A percentile compares a stretch with the other conserved stretches of the same genome.
Conservation (phyloP, 257 asterid species). For the Echites panduratus region DNA sequence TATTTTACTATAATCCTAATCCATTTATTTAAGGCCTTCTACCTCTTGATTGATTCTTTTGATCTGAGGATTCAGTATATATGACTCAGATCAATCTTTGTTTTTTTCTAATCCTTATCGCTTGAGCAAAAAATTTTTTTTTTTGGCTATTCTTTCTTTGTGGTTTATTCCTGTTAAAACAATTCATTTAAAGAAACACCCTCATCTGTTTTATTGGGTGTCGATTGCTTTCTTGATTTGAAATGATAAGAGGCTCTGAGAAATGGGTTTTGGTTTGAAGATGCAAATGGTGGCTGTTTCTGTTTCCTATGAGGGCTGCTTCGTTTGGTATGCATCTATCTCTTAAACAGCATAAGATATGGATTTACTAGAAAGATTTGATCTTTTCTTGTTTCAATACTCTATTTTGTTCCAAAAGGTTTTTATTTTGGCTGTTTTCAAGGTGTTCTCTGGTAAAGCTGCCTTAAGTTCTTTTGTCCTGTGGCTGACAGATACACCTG, state of each 20-base stretch:
- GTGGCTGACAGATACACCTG: conserved; percentile 15
- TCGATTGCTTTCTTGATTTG: conserved; percentile 19
- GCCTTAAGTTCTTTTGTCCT: conserved; percentile 14
- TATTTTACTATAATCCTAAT: conserved; percentile 33
- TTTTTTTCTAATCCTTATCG: conserved; percentile 14
- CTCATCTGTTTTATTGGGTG: conserved; percentile 26
- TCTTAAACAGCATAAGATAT: conserved; percentile 1
- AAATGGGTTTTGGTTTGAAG: conserved; percentile 38
- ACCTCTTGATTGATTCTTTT: conserved; percentile 19
- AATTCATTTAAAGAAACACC: conserved; percentile 23
- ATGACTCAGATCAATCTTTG: conserved; percentile 28
- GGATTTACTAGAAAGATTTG: conserved; percentile 24
- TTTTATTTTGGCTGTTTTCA: conserved; percentile 16
- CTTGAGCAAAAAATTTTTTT: conserved; percentile 21
- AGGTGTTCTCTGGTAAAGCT: conserved; percentile 13
- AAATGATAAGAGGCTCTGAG: conserved; percentile 17
- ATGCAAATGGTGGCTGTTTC: conserved; percentile 34
- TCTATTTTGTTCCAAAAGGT: conserved; percentile 11
- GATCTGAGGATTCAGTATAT: conserved; percentile 33
- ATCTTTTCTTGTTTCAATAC: conserved; percentile 18
- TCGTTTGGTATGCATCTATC: conserved; percentile 43
- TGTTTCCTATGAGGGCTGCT: conserved; percentile 35
- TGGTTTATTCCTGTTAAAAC: conserved; percentile 25
- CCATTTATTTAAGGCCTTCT: conserved; percentile 21
- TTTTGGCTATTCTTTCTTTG: conserved; percentile 20